Evolutionary conservation across 345 rosid genomes (phyloP).

Genomic region (Populus euphratica): DNA sequence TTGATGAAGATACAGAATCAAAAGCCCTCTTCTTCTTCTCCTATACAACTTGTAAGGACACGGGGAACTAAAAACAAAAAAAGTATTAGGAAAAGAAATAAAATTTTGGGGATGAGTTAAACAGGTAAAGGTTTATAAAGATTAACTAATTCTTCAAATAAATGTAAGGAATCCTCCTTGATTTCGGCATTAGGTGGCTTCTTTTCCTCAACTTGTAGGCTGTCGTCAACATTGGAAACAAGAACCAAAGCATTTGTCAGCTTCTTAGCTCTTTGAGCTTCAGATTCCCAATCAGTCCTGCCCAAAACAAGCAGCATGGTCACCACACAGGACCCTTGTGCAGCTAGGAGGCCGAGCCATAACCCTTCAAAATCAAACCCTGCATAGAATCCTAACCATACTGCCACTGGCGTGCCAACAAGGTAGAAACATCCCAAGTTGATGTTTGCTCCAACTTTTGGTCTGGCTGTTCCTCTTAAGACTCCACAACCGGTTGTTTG

Average conservation of each 20-base stretch:
- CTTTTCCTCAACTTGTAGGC: slow-evolving; percentile 22
- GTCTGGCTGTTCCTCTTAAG: slow-evolving; percentile 77
- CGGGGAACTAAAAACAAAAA: not conserved
- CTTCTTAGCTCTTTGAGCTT: slow-evolving; percentile 54
- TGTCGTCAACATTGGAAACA: slow-evolving; percentile 21
- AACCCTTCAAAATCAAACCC: slow-evolving; percentile 69
- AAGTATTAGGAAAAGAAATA: not conserved
- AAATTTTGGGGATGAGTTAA: not conserved
- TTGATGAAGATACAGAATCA: not conserved
- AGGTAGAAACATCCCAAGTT: slow-evolving; percentile 79
- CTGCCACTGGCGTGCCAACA: slow-evolving; percentile 77
- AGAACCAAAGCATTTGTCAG: slow-evolving; percentile 34
- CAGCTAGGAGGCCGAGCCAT: slow-evolving; percentile 82
- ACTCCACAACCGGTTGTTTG: slow-evolving; percentile 86
- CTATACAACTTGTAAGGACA: slow-evolving; percentile 13
- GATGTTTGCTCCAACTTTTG: slow-evolving; percentile 75
- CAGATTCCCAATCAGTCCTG: slow-evolving; percentile 62
- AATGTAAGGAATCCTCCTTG: slow-evolving; percentile 36
- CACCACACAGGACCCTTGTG: slow-evolving; percentile 67
- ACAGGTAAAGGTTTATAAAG: slow-evolving; percentile 22
- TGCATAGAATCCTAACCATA: slow-evolving; percentile 53
- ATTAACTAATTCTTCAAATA: slow-evolving; percentile 16
- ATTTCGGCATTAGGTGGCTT: slow-evolving; percentile 29
- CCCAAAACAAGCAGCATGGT: slow-evolving; percentile 58
- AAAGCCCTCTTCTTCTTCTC: slow-evolving; percentile 4